Evolutionary conservation across 768 basidiomycete species (phyloP).

Genomic region (Phlebiopsis gigantea): DNA sequence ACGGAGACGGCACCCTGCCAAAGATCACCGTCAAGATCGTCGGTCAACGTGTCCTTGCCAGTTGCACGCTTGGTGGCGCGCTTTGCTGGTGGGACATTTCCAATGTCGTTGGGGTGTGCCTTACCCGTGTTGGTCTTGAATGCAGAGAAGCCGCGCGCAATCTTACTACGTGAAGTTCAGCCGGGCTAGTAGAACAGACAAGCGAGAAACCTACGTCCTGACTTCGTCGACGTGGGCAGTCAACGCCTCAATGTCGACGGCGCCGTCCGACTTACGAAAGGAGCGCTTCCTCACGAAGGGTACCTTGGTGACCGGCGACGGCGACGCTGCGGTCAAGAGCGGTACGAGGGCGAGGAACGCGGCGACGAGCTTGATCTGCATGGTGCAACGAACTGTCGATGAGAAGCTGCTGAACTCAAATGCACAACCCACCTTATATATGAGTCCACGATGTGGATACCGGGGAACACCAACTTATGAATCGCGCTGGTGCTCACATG

Average conservation of each 20-base stretch:
- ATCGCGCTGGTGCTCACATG: neutral
- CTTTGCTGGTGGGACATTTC: neutral
- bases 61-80: conserved; percentile 3
- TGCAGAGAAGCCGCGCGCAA: conserved; percentile 2
- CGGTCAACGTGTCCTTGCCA: conserved; percentile 16
- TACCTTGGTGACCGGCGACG: neutral
- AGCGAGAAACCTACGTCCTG: neutral
- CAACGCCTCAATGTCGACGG: neutral
- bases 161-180: conserved; percentile 5
- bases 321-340: neutral
- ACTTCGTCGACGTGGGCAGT: neutral
- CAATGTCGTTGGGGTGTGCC: conserved; percentile 6
- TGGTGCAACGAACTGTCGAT: neutral
- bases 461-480: neutral
- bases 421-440: neutral
- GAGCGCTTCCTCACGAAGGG: neutral
- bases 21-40: conserved; percentile 21
- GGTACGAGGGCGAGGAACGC: conserved; percentile 2
- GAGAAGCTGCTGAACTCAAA: neutral
- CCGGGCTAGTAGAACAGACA: no score
- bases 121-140: conserved; percentile 8
- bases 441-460: neutral
- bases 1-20: conserved; percentile 35
- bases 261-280: neutral
- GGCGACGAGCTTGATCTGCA: conserved; percentile 4